Base-by-base conservation (phyloP, 2,329 filamentous ascomycete genomes). In the Paraphoma chrysanthemicola region DNA sequence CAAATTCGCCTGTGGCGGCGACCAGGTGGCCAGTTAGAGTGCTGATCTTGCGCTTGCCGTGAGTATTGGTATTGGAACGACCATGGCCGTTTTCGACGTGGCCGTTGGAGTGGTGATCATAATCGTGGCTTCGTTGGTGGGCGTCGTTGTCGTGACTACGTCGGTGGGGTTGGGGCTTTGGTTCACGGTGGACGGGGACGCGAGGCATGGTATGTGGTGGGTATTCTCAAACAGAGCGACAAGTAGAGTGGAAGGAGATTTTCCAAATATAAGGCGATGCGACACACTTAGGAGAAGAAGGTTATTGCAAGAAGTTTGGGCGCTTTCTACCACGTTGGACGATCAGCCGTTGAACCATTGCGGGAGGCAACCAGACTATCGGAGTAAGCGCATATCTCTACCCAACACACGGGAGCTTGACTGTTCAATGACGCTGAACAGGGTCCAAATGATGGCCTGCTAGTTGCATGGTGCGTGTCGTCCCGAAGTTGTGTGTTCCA, bases 1-100 rank as follows among this genome's bases (percentile, higher is more conserved):
- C 63, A 33, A 74, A 70, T 29, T 75, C 72, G 30, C 69, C 68
- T 5, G 64, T 39, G 1, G 64, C 62, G 14, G 71, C 71, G 11
- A 73, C 63, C 1, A 74, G 17, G 42, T 70, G 67, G 17, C 50
- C 58, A 28, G 62, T 51, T 7, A 64, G 44, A 6, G 53, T 60
- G 49, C 50, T 59, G 44, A 59, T 50, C n/a, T 44, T 44, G 18
- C 54, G 57, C 31, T 57, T 59, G 14, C 49, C 39, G 38, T 46
- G 8, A 38, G 38, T 12, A 29, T 14, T 16, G 18, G 29, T 14
- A 7, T 18, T 29, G 7, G 44, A 33, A 28, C 28, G 42, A 44
- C 8, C 36, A 23, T 42, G n/a, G 33, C 16, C 12, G 39, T 42
- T 42, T 14, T 42, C n/a, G 18, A 58, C 49, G 18, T 50, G 45